These are phyloP conservation scores for Anisogramma anomala DNA, from an alignment of 2,329 filamentous ascomycete species.

Conservation along the genomic window DNA sequence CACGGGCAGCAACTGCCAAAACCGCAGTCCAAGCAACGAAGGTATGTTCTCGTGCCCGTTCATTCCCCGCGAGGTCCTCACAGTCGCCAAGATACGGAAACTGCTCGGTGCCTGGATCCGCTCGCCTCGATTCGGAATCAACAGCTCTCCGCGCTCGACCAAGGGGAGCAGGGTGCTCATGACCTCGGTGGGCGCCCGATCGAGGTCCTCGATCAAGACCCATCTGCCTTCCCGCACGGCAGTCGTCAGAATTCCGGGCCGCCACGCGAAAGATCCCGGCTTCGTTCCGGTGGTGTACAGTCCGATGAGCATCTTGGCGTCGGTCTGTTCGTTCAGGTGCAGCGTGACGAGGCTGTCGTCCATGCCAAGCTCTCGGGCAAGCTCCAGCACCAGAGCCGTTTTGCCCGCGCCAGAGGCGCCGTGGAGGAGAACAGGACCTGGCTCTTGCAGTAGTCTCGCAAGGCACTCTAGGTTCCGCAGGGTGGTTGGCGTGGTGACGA, in stretches of 20 bases:
- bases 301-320: constrained; percentile 90
- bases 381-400: constrained; percentile 71
- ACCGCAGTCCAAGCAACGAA: constrained; percentile 66
- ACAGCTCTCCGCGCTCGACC: constrained; percentile 81
- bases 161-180: constrained; percentile 86
- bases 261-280: constrained; percentile 85
- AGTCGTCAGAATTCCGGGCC: constrained; percentile 82
- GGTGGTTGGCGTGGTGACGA: constrained; percentile 64
- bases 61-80: constrained; percentile 62
- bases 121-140: constrained; percentile 83
- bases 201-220: constrained; percentile 94
- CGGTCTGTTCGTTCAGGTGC: constrained; percentile 94
- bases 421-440: constrained; percentile 66
- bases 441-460: constrained; percentile 52
- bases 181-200: constrained; percentile 88
- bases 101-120: constrained; percentile 69
- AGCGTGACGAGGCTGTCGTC: constrained; percentile 79
- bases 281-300: constrained; percentile 83
- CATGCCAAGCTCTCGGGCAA: constrained; percentile 69
- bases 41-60: constrained; percentile 57
- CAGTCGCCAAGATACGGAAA: constrained; percentile 86
- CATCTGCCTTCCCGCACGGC: constrained; percentile 89
- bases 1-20: constrained; percentile 74
- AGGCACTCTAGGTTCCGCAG: constrained; percentile 58
- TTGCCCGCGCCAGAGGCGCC: constrained; percentile 84